These are phyloP conservation scores for Soucietia sequanensis DNA, from an alignment of 805 yeast species.

Conservation along the genomic window DNA sequence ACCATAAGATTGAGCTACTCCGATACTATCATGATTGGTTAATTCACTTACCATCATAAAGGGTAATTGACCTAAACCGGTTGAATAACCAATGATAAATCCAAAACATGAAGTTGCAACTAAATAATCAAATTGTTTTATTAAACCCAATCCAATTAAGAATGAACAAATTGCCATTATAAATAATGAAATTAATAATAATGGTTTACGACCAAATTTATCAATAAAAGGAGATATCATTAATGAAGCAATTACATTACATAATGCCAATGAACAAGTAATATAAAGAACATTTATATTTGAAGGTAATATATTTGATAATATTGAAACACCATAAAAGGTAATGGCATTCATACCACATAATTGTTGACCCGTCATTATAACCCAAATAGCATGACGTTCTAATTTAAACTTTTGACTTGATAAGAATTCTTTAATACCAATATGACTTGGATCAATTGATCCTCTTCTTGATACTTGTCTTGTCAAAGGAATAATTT, in stretches of 20 bases:
- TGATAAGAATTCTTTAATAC: constrained; percentile 20
- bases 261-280: constrained; percentile 69
- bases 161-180: constrained; percentile 23
- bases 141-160: constrained; percentile 25
- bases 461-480: constrained; percentile 24
- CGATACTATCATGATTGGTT: constrained; percentile 29
- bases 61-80: constrained; percentile 39
- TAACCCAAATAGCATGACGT: constrained; percentile 27
- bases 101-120: constrained; percentile 28
- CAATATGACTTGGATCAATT: constrained; percentile 24
- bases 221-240: constrained; percentile 71
- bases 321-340: constrained; percentile 83
- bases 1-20: constrained; percentile 36
- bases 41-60: constrained; percentile 38
- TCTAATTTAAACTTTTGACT: constrained; percentile 18
- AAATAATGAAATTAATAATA: constrained; percentile 24
- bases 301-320: constrained; percentile 64
- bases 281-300: constrained; percentile 54
- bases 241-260: constrained; percentile 70
- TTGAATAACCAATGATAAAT: constrained; percentile 31
- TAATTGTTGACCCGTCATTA: constrained; percentile 41
- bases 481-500: constrained; percentile 7
- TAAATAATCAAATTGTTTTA: constrained; percentile 10
- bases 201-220: constrained; percentile 60
- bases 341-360: constrained; percentile 89